A percentile compares a stretch with the other conserved stretches of the same genome.
These are phyloP conservation scores for Cordia subcordata DNA, from an alignment of 257 asterid genomes.

Conservation along the genomic window DNA sequence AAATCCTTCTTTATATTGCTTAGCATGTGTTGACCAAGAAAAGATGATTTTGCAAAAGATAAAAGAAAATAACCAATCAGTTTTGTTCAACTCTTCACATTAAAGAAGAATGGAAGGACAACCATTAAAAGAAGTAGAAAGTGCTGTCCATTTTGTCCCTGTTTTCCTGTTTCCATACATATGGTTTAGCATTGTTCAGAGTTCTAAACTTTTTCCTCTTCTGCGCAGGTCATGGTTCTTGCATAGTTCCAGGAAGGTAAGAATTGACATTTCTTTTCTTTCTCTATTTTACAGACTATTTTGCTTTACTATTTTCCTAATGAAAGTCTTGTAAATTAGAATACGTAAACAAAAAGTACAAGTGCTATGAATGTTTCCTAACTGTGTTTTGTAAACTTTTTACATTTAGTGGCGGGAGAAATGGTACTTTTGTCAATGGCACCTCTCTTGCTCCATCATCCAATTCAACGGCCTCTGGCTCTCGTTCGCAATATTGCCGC, in stretches of 20 bases:
- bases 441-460: conserved; percentile 68
- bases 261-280: not conserved
- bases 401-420: conserved; percentile 58
- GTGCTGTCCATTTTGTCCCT: too few species aligned
- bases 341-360: not conserved
- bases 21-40: too few species aligned
- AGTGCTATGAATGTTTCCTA: conserved; percentile 1
- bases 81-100: too few species aligned
- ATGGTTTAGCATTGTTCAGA: not conserved
- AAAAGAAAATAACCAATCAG: too few species aligned
- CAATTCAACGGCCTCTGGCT: conserved; percentile 52
- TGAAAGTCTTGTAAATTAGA: not conserved
- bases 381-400: conserved; percentile 1
- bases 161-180: too few species aligned
- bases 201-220: conserved; percentile 4
- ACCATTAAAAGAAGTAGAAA: too few species aligned
- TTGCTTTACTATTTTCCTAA: not conserved
- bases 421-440: conserved; percentile 52
- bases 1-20: not conserved
- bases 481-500: conserved; percentile 29
- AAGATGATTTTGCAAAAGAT: not conserved
- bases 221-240: conserved; percentile 69
- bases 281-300: not conserved
- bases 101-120: too few species aligned
- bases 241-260: conserved; percentile 87